A percentile compares a stretch with the other conserved stretches of the same genome.
phyloP scores from a whole-genome alignment of 192 early-diverging fungal genomes.

The Coemansia sp. region DNA sequence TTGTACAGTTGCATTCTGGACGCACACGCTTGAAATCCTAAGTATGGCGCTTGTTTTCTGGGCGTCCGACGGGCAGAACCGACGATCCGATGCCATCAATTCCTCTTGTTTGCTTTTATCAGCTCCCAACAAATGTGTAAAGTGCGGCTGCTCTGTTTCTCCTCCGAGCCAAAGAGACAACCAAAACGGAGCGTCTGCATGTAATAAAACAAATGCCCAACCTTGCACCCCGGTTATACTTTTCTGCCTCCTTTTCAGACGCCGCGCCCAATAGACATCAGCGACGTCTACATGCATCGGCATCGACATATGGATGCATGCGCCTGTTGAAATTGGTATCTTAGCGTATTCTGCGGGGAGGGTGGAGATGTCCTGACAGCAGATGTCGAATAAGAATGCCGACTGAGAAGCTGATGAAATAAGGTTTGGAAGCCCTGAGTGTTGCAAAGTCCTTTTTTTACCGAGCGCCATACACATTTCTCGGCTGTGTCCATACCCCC shows the following conservation, averaged over 20 bases:
- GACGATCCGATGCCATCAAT: no score
- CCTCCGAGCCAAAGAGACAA: neutral
- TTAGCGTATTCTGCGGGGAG: neutral
- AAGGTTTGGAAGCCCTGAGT: slow-evolving; percentile 1
- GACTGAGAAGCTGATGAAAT: neutral
- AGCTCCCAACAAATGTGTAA: no score
- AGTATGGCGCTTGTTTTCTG: neutral
- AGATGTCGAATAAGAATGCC: neutral
- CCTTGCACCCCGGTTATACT: neutral
- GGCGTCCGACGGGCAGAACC: no score
- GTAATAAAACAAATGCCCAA: neutral
- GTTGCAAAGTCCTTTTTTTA: neutral
- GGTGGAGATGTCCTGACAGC: no score
- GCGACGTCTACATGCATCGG: neutral
- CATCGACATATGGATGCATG: neutral
- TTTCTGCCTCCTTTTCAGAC: neutral
- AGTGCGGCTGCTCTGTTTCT: neutral
- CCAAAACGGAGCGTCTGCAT: no score
- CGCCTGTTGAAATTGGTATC: neutral
- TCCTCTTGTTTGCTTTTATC: no score
- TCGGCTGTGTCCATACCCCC: neutral
- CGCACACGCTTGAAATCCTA: neutral
- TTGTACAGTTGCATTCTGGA: neutral
- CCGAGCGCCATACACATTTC: neutral
- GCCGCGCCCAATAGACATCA: neutral